Base-by-base conservation (phyloP, 1,284 basidiomycete genomes). In the Cutaneotrichosporon cutaneum region DNA sequence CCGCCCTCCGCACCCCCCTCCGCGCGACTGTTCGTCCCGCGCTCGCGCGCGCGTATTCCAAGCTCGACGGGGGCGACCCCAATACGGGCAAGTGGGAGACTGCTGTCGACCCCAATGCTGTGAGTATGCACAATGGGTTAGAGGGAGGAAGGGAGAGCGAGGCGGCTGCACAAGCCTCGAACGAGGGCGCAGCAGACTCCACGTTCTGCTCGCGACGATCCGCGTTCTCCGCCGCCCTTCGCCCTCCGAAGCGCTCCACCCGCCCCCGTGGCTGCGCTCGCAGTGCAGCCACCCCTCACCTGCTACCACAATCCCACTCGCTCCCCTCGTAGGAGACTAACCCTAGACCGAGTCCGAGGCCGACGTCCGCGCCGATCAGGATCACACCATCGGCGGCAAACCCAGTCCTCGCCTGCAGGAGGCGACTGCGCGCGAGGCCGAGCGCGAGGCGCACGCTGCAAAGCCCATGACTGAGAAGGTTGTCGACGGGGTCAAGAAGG, bases 341-440 rank as follows among this genome's bases (percentile, higher is more conserved):
- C 35, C 24, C 13, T 47, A 64, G 56, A 64, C 63, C 56, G 63
- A 61, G 53, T 64, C 63, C 42, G 56, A 64, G 63, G 53, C 56
- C 39, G 52, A 47, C 53, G 63, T 60, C 18, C 54, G 53, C 8
- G 59, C 63, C 33, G 63, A 64, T 56, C 16, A 42, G n/a, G 21
- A 18, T 30, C n/a, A 26, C n/a, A 18, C 16, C 2, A 18, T 4
- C 48, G 52, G 48, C 21, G 24, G 22, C 56, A 57, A 57, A 55
- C 62, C 62, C 3, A 10, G 22, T 30, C 26, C 22, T 21, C 26
- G 8, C 7, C 35, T 64, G 13, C 52, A 55, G 56, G 36, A 54
- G n/a, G 58, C 57, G 56, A 64, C 62, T 18, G 52, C 56, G 21
- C 10, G 44, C n/a, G 52, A 51, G 52, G 24, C 57, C 35, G 44